phyloP scores from a whole-genome alignment of 345 rosid genomes.

The Pugionium dolabratum region DNA sequence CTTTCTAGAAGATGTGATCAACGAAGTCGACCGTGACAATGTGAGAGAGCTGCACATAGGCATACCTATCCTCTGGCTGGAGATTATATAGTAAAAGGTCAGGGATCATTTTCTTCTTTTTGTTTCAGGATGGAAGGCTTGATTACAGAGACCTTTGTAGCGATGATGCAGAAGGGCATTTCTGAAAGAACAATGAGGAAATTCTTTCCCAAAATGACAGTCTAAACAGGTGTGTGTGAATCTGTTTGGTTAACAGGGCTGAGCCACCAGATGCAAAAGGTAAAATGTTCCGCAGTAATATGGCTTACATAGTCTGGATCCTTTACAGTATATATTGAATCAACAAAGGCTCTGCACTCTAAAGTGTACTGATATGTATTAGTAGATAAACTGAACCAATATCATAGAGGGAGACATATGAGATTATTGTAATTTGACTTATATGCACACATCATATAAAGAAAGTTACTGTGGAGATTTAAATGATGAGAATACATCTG shows the following conservation, averaged over 20 bases:
- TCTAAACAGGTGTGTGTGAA: slow-evolving; percentile 20
- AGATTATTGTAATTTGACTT: slow-evolving; percentile 35
- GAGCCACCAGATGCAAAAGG: slow-evolving; percentile 28
- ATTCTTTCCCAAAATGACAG: slow-evolving; percentile 29
- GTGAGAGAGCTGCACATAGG: slow-evolving; percentile 50
- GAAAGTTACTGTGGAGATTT: slow-evolving; percentile 11
- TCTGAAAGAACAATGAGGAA: slow-evolving; percentile 89
- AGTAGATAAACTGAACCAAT: slow-evolving; percentile 21
- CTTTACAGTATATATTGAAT: slow-evolving; percentile 18
- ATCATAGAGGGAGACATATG: slow-evolving; percentile 25
- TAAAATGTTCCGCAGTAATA: slow-evolving; percentile 13
- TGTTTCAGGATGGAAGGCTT: slow-evolving; percentile 87
- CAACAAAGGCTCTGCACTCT: slow-evolving; percentile 25
- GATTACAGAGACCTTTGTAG: slow-evolving; percentile 94
- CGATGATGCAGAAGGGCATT: slow-evolving; percentile 98
- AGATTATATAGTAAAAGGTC: slow-evolving; percentile 15
- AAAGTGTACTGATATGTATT: slow-evolving; percentile 30
- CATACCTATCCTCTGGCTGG: slow-evolving; percentile 13
- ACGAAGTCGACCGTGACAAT: slow-evolving; percentile 95
- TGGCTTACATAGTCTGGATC: slow-evolving; percentile 20
- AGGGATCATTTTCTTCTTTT: slow-evolving; percentile 17
- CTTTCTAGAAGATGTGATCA: slow-evolving; percentile 85
- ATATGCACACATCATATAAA: slow-evolving; percentile 26
- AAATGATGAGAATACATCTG: slow-evolving; percentile 22
- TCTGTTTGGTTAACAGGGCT: slow-evolving; percentile 23